Base-by-base conservation (phyloP, 2,329 filamentous ascomycete species). In the Fusarium sp. region DNA sequence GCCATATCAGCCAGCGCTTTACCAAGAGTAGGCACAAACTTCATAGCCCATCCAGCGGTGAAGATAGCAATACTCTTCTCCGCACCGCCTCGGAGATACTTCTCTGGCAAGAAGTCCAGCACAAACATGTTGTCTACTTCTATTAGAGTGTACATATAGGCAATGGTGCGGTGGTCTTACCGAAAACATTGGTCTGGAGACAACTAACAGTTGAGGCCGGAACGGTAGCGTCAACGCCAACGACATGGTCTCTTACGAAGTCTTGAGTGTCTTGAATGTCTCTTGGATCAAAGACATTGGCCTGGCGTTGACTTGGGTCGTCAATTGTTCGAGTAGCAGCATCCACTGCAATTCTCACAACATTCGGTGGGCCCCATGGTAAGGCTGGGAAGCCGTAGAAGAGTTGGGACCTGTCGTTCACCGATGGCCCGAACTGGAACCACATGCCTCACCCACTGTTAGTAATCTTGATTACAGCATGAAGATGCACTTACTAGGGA, bases 11-110 rank as follows among this genome's bases (percentile, higher is more conserved):
- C 58, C 4, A 74, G 33, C 2, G 72, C 70, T 28, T 73, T 73
- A 3, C 70, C 70, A 0, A 74, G 60, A 13, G 66, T 60, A 4
- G 72, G 72, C 23, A 74, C 72, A 40, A 73, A 73, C 12, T 74
- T 74, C 70, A 73, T 74, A 4, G 72, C 72, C 72, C 70, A 73
- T 0, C 67, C 72, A 11, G 70, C 70, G 5, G 67, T 73, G 28
- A 74, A 74, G 0, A 73, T 35, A 1, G 57, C 60, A 15, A 73
- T 30, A n/a, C 67, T 73, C 28, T 74, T 68, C 40, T 74, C 44
- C 1, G 57, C 23, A 0, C 72, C 72, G 2, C 52, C 57, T 8
- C 38, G 38, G 2, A 74, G 44, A 10, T 74, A 71, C 12, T 71
- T 30, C 21, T 74, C 25, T 2, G 71, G 71, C 3, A 74, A n/a